Evolutionary conservation across 1,284 basidiomycete genomes (phyloP).

Genomic region (Phellinidium pouzarii): DNA sequence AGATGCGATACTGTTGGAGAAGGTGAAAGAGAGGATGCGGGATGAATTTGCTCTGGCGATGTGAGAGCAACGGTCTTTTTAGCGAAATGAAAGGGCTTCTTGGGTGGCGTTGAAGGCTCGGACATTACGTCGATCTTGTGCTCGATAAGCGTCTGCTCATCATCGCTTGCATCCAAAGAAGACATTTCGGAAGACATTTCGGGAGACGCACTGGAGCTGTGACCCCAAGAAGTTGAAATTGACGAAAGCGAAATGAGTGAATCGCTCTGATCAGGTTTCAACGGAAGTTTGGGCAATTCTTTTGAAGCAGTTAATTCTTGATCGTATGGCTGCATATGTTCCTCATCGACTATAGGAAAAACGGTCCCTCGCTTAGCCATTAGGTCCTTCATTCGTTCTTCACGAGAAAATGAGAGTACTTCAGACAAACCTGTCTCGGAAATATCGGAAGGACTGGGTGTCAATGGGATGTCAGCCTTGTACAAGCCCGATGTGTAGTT

Average conservation of each 20-base stretch:
- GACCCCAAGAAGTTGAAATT: neutral
- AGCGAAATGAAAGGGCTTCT: neutral
- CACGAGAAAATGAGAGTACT: neutral
- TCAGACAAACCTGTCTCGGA: constrained; percentile 13
- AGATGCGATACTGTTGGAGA: too few relatives aligned
- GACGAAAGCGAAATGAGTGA: neutral
- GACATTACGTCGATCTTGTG: neutral
- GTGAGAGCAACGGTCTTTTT: neutral
- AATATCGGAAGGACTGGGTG: constrained; percentile 17
- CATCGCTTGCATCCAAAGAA: neutral
- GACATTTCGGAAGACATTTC: neutral
- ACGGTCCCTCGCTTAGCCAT: neutral
- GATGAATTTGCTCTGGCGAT: too few relatives aligned
- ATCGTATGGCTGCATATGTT: neutral
- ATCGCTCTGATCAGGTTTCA: neutral
- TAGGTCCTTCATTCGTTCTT: constrained; percentile 5
- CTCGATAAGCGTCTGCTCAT: neutral
- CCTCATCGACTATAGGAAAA: neutral
- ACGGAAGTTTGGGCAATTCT: neutral
- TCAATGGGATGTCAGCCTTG: neutral
- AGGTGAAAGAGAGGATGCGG: too few relatives aligned
- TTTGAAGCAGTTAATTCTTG: neutral
- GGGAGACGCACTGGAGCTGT: neutral
- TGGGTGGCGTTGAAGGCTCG: neutral
- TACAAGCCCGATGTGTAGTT: neutral